Evolutionary conservation across 352 stramenopile species (phyloP).

Genomic region (Lagenidium sp.): DNA sequence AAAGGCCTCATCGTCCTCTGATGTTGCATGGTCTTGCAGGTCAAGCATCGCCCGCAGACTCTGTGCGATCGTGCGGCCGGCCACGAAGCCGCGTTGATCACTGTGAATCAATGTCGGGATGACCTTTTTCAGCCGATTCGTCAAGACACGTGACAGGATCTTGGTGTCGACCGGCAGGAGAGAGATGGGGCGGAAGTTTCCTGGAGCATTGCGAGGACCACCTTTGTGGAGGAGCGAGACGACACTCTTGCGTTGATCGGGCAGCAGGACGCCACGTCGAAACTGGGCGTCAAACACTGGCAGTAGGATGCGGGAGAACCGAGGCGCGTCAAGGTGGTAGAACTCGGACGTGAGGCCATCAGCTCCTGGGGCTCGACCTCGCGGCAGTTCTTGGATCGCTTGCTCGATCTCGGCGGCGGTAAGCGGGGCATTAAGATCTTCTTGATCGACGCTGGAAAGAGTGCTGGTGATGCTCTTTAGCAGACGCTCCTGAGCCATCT

Average conservation of each 20-base stretch:
- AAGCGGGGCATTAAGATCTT: too few relatives aligned
- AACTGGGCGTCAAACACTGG: constrained; percentile 16
- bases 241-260: constrained; percentile 7
- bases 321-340: constrained; percentile 11
- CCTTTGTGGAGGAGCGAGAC: constrained; percentile 16
- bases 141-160: constrained; percentile 9
- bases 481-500: too few relatives aligned
- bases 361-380: not conserved
- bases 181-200: constrained; percentile 16
- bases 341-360: constrained; percentile 16
- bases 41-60: constrained; percentile 9
- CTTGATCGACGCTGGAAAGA: too few relatives aligned
- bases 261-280: constrained; percentile 7
- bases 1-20: not conserved
- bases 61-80: constrained; percentile 9
- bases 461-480: too few relatives aligned
- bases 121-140: not conserved
- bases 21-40: constrained; percentile 8
- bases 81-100: constrained; percentile 14
- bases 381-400: constrained; percentile 1
- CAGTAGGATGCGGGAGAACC: constrained; percentile 11
- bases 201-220: constrained; percentile 1
- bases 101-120: constrained; percentile 5
- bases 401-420: too few relatives aligned
- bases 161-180: constrained; percentile 20